A percentile compares a stretch with the other conserved stretches of the same genome.
Evolutionary conservation across 2,329 filamentous ascomycete genomes (phyloP).

Genomic region (Penicillium thymicola): DNA sequence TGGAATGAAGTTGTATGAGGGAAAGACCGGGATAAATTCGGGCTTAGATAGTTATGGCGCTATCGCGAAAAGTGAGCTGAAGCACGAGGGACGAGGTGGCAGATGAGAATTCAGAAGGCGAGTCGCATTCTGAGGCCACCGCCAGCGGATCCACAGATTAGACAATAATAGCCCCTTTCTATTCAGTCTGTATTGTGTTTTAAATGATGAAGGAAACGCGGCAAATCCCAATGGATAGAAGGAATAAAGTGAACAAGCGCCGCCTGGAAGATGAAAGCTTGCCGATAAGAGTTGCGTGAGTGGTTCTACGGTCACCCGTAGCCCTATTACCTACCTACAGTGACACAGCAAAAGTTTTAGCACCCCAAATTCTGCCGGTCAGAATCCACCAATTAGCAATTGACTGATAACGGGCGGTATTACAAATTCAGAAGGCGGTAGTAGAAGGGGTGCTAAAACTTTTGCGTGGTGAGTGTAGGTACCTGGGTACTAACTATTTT

Average conservation of each 20-base stretch:
- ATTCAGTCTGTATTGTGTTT: too few relatives aligned
- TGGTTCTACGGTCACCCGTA: constrained; percentile 15
- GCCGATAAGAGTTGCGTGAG: constrained; percentile 21
- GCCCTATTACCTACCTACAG: too few relatives aligned
- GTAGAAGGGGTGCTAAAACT: too few relatives aligned
- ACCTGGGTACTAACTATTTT: too few relatives aligned
- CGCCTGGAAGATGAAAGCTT: constrained; percentile 6
- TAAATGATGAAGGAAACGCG: background rate
- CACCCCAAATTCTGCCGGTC: too few relatives aligned
- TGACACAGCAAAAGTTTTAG: too few relatives aligned
- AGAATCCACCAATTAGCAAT: too few relatives aligned
- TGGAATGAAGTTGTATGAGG: background rate
- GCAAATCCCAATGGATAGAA: background rate
- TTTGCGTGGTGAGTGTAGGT: too few relatives aligned
- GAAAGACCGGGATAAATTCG: constrained; percentile 1
- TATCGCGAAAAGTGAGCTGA: constrained; percentile 2
- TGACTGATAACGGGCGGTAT: too few relatives aligned
- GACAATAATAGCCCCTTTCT: background rate
- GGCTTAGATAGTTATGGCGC: background rate
- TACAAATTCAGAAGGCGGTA: too few relatives aligned
- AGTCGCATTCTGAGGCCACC: constrained; percentile 17
- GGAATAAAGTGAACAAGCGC: background rate
- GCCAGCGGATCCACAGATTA: constrained; percentile 4
- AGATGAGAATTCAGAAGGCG: background rate
- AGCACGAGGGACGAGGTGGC: background rate